These are phyloP conservation scores for Yarrowia hollandica DNA, from an alignment of 805 yeast species.

Conservation along the genomic window DNA sequence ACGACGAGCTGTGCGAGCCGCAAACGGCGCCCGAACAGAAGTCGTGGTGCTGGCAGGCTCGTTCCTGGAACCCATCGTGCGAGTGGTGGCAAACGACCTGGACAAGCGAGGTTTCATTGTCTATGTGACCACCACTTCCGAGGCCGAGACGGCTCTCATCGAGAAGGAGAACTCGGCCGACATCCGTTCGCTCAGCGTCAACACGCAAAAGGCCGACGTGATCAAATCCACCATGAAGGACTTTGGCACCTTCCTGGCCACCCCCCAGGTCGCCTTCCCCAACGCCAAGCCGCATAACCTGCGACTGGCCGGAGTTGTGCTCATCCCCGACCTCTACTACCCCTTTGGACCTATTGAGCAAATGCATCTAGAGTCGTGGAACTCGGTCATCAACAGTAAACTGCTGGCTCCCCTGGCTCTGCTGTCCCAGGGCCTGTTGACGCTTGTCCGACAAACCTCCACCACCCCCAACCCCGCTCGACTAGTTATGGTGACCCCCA, in stretches of 20 bases:
- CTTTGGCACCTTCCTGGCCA: constrained; percentile 51
- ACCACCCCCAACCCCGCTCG: constrained; percentile 41
- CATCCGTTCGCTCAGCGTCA: constrained; percentile 61
- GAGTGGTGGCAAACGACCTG: constrained; percentile 69
- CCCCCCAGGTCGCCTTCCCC: constrained; percentile 59
- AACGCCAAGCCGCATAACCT: constrained; percentile 59
- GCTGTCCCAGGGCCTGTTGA: constrained; percentile 56
- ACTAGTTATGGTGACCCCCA: constrained; percentile 55
- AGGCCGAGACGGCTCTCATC: constrained; percentile 54
- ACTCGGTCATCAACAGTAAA: constrained; percentile 48
- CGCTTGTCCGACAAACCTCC: constrained; percentile 52
- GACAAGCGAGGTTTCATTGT: constrained; percentile 80
- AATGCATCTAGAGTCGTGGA: constrained; percentile 55
- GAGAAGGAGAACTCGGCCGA: constrained; percentile 61
- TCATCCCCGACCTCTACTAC: constrained; percentile 68
- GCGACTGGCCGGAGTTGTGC: constrained; percentile 61
- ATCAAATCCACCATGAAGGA: constrained; percentile 52
- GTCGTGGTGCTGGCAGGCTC: constrained; percentile 75
- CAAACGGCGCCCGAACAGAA: constrained; percentile 72
- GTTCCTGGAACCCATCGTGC: constrained; percentile 70
- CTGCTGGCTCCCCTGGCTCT: constrained; percentile 52
- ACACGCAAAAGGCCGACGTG: constrained; percentile 46
- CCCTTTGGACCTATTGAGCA: constrained; percentile 69
- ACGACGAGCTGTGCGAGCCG: constrained; percentile 61
- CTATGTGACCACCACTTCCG: constrained; percentile 65